phyloP scores from a whole-genome alignment of 352 stramenopile species.

The Phytopythium kandeliae region DNA sequence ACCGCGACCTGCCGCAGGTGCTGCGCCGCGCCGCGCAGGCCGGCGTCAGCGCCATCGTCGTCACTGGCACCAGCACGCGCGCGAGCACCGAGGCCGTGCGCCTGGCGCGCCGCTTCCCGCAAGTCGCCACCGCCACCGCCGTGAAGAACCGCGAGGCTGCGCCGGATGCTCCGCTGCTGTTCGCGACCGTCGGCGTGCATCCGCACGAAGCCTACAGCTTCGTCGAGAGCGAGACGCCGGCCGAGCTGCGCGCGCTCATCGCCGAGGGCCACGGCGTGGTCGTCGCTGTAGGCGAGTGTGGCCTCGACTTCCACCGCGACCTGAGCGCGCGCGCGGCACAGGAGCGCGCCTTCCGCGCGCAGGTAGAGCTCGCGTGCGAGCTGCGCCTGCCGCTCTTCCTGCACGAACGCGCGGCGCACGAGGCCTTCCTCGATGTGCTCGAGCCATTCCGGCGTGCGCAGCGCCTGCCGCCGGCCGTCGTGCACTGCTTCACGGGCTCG shows the following conservation, averaged over 20 bases:
- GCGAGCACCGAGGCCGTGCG: conserved; percentile 33
- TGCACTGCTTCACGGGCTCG: conserved; percentile 91
- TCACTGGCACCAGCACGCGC: conserved; percentile 73
- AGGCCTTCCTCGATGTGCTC: conserved; percentile 52
- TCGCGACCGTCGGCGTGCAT: conserved; percentile 72
- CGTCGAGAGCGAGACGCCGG: conserved; percentile 32
- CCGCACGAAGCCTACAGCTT: conserved; percentile 59
- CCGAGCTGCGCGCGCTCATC: conserved; percentile 26
- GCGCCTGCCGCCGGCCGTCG: conserved; percentile 53
- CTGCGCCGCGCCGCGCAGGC: conserved; percentile 70
- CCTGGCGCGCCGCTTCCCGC: conserved; percentile 22
- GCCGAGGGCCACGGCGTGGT: conserved; percentile 26
- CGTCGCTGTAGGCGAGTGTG: conserved; percentile 66
- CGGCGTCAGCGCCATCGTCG: conserved; percentile 75
- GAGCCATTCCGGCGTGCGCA: too few relatives aligned
- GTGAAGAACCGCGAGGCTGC: too few relatives aligned
- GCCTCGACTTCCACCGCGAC: conserved; percentile 66
- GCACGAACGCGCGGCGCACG: conserved; percentile 72
- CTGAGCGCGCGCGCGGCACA: conserved; percentile 46
- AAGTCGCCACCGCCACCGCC: too few relatives aligned
- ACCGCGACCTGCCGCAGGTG: conserved; percentile 84
- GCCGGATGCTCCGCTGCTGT: too few relatives aligned
- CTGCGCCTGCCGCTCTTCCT: conserved; percentile 79
- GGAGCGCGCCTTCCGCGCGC: conserved; percentile 57
- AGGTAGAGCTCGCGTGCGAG: conserved; percentile 57